Conservation (phyloP, 352 stramenopile species). For the Phytophthora pisi region DNA sequence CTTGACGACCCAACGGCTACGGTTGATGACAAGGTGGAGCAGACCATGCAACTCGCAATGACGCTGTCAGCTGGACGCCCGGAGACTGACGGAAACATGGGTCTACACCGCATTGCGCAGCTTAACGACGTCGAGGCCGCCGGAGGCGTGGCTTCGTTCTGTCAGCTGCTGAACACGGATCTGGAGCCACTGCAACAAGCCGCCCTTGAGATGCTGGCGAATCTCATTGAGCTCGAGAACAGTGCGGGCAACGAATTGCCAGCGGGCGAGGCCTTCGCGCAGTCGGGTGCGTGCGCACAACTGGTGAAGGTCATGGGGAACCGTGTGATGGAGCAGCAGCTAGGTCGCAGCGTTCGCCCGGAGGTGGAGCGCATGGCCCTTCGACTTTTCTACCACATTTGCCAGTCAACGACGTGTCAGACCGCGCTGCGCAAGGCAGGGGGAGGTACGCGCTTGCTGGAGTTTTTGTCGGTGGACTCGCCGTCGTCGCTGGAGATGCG, state of each 20-base stretch:
- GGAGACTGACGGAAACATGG: constrained; percentile 71
- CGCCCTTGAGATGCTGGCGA: constrained; percentile 75
- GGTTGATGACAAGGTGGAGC: constrained; percentile 69
- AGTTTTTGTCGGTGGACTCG: constrained; percentile 64
- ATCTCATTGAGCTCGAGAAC: constrained; percentile 79
- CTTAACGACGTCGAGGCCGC: constrained; percentile 86
- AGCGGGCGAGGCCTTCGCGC: constrained; percentile 66
- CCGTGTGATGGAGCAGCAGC: constrained; percentile 58
- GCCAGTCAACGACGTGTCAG: constrained; percentile 66
- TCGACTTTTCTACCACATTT: constrained; percentile 78
- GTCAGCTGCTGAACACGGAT: constrained; percentile 61
- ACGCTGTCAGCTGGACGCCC: constrained; percentile 63
- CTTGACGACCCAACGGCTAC: constrained; percentile 50
- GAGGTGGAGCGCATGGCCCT: constrained; percentile 79
- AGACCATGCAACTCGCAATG: constrained; percentile 64
- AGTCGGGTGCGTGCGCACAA: constrained; percentile 59
- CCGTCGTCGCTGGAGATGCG: constrained; percentile 56
- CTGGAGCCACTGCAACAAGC: constrained; percentile 61
- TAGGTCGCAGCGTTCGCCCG: constrained; percentile 44
- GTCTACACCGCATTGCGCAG: constrained; percentile 74
- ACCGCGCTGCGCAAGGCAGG: constrained; percentile 69
- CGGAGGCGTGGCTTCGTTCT: constrained; percentile 78
- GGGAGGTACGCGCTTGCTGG: constrained; percentile 50
- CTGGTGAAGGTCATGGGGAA: constrained; percentile 74
- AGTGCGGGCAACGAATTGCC: constrained; percentile 67